Percentiles rank a stretch among this genome's conserved stretches.
These are phyloP conservation scores for Hordeum marinum DNA, from an alignment of 176 grass and related monocot species.

Conservation along the genomic window DNA sequence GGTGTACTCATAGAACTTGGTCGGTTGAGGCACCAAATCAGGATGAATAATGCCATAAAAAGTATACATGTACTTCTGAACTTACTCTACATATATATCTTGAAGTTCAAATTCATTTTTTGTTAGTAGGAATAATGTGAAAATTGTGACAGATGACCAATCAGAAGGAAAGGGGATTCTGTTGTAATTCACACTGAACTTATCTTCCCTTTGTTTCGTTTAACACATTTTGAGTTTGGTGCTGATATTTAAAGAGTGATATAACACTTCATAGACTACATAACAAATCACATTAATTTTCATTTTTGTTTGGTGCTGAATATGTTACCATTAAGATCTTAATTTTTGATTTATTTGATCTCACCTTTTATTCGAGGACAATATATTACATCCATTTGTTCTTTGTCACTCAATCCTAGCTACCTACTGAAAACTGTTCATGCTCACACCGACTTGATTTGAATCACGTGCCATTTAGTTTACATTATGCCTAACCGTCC, in stretches of 20 bases:
- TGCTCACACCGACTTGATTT: neutral
- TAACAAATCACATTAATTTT: neutral
- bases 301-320: neutral
- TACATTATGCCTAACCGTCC: constrained; percentile 1
- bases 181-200: neutral
- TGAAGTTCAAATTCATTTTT: neutral
- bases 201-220: neutral
- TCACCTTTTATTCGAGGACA: neutral
- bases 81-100: neutral
- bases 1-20: neutral
- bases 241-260: neutral
- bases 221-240: neutral
- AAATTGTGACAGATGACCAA: neutral
- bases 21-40: neutral
- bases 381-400: neutral
- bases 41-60: neutral
- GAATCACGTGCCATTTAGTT: neutral
- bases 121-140: neutral
- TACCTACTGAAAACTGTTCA: neutral
- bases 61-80: neutral
- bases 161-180: neutral
- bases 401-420: neutral
- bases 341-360: neutral
- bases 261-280: neutral
- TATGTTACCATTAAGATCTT: neutral